phyloP scores from a whole-genome alignment of 2,329 filamentous ascomycete species.

The Aspergillus awamori region DNA sequence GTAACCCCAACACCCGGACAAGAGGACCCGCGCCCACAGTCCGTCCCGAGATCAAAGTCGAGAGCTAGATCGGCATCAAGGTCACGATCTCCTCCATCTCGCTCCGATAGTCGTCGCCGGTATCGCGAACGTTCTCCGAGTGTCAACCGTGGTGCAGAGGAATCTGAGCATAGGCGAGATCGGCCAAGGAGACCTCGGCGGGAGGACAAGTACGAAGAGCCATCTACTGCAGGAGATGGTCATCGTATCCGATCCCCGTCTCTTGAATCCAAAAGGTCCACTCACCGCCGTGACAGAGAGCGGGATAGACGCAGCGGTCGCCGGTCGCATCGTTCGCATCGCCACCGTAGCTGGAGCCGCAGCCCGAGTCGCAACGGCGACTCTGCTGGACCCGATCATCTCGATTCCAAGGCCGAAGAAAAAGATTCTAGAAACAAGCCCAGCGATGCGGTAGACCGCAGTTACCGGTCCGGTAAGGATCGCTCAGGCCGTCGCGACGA shows the following conservation, averaged over 20 bases:
- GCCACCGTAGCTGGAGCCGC: constrained; percentile 47
- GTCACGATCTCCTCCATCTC: constrained; percentile 41
- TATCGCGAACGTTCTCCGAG: constrained; percentile 55
- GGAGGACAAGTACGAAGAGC: constrained; percentile 52
- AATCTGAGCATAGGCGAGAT: constrained; percentile 33
- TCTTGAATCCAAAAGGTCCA: constrained; percentile 59
- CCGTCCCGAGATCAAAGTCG: constrained; percentile 31
- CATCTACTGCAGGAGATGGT: constrained; percentile 37
- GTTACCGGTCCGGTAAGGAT: constrained; percentile 34
- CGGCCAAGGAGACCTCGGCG: constrained; percentile 32
- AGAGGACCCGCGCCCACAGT: constrained; percentile 30
- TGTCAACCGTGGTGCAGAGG: constrained; percentile 38
- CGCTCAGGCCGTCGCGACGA: constrained; percentile 34
- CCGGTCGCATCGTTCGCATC: constrained; percentile 54
- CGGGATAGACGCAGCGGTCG: constrained; percentile 50
- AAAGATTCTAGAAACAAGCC: constrained; percentile 25
- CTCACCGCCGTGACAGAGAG: constrained; percentile 65
- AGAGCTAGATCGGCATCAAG: constrained; percentile 33
- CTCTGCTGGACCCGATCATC: constrained; percentile 43
- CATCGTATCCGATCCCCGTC: constrained; percentile 68
- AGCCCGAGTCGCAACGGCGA: constrained; percentile 36
- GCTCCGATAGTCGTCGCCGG: constrained; percentile 53
- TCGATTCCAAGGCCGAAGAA: constrained; percentile 29
- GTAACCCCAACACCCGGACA: constrained; percentile 41
- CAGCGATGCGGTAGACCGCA: constrained; percentile 28